Evolutionary conservation across 306 rosid species (phyloP).

Genomic region (Vigna mungo): DNA sequence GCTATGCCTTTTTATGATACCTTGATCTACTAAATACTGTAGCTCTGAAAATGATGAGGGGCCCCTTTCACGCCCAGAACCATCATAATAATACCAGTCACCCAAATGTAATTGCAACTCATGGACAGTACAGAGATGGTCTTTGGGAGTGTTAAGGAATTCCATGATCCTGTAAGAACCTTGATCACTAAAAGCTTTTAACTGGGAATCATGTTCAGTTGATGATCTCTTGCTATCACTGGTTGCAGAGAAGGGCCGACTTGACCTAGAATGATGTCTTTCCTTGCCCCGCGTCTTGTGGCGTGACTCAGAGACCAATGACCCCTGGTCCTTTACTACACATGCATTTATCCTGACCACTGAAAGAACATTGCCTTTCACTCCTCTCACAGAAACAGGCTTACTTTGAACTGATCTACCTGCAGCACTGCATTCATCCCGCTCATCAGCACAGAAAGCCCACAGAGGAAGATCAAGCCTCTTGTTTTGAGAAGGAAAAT

Average conservation of each 20-base stretch:
- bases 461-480: slow-evolving; percentile 92
- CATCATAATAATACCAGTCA: slow-evolving; percentile 98
- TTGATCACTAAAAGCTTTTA: slow-evolving; percentile 56
- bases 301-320: slow-evolving; percentile 81
- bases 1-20: slow-evolving; percentile 67
- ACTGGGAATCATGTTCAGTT: slow-evolving; percentile 71
- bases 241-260: slow-evolving; percentile 65
- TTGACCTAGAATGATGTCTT: slow-evolving; percentile 69
- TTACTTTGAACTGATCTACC: slow-evolving; percentile 65
- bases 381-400: slow-evolving; percentile 63
- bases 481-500: slow-evolving; percentile 79
- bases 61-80: slow-evolving; percentile 94
- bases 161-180: slow-evolving; percentile 57
- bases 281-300: slow-evolving; percentile 73
- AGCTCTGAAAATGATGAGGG: slow-evolving; percentile 87
- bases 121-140: slow-evolving; percentile 66
- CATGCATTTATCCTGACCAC: slow-evolving; percentile 96
- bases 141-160: slow-evolving; percentile 63
- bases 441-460: slow-evolving; percentile 89
- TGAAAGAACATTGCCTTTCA: slow-evolving; percentile 82
- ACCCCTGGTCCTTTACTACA: slow-evolving; percentile 89
- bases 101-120: slow-evolving; percentile 88
- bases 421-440: slow-evolving; percentile 56
- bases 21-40: slow-evolving; percentile 81
- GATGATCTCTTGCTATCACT: slow-evolving; percentile 85